Percentiles rank a stretch among this genome's conserved stretches.
These are phyloP conservation scores for Alternaria atra DNA, from an alignment of 2,329 filamentous ascomycete genomes.

Conservation along the genomic window DNA sequence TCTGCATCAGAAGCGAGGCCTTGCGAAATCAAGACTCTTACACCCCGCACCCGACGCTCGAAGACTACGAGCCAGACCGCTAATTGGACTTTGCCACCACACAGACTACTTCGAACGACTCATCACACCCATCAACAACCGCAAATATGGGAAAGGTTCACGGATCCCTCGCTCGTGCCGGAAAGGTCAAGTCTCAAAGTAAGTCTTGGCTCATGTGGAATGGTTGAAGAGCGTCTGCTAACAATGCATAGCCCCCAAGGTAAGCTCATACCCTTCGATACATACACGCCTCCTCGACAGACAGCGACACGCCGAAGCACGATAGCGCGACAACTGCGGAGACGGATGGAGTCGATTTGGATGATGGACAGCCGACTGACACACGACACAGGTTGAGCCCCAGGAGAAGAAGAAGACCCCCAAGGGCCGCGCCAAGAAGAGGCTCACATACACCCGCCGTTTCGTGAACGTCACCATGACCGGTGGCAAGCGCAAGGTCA, in stretches of 20 bases:
- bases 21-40: slow-evolving; percentile 14
- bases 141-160: slow-evolving; percentile 90
- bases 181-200: slow-evolving; percentile 84
- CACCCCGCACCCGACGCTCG: slow-evolving; percentile 7
- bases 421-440: slow-evolving; percentile 98
- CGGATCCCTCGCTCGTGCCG: slow-evolving; percentile 93
- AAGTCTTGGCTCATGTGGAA: slow-evolving; percentile 20
- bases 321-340: not conserved
- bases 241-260: slow-evolving; percentile 35
- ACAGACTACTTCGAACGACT: slow-evolving; percentile 33
- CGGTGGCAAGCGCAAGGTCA: slow-evolving; percentile 97
- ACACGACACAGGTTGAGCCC: slow-evolving; percentile 72
- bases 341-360: not conserved
- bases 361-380: slow-evolving; percentile 29
- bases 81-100: slow-evolving; percentile 46
- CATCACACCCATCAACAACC: slow-evolving; percentile 49
- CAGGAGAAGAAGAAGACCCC: slow-evolving; percentile 97
- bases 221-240: slow-evolving; percentile 22
- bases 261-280: slow-evolving; percentile 23
- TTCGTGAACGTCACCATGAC: slow-evolving; percentile 99
- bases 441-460: slow-evolving; percentile 93
- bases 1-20: slow-evolving; percentile 6
- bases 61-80: slow-evolving; percentile 22
- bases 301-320: not conserved
- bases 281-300: slow-evolving; percentile 3